These are phyloP conservation scores for Oemleria cerasiformis DNA, from an alignment of 306 rosid species.

Conservation along the genomic window DNA sequence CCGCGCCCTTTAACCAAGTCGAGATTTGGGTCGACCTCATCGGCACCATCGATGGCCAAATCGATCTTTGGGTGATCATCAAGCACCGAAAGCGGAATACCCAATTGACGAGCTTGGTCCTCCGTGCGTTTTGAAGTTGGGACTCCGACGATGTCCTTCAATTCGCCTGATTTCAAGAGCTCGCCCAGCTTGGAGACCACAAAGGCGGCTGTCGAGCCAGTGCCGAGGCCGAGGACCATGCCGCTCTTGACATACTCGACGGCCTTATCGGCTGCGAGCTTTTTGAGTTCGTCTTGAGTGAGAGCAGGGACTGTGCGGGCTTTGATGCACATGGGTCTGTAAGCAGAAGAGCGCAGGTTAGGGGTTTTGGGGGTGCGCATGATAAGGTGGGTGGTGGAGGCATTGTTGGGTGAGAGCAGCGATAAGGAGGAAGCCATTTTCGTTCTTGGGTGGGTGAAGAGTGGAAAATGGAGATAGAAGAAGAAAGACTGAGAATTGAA, in stretches of 20 bases:
- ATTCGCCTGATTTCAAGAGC: slow-evolving; percentile 52
- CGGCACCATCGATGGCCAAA: slow-evolving; percentile 85
- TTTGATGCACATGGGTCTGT: slow-evolving; percentile 32
- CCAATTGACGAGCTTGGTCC: slow-evolving; percentile 72
- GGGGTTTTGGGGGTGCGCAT: slow-evolving; percentile 44
- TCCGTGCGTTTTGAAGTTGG: slow-evolving; percentile 90
- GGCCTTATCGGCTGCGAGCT: slow-evolving; percentile 82
- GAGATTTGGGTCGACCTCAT: slow-evolving; percentile 74
- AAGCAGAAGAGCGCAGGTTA: slow-evolving; percentile 36
- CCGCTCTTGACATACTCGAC: slow-evolving; percentile 72
- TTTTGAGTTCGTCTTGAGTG: slow-evolving; percentile 81
- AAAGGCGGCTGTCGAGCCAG: slow-evolving; percentile 90
- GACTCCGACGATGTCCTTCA: slow-evolving; percentile 62
- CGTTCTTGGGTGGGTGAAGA: slow-evolving; percentile 10
- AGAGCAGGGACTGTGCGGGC: slow-evolving; percentile 57
- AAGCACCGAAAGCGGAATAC: slow-evolving; percentile 74
- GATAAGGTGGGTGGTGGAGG: slow-evolving; percentile 42
- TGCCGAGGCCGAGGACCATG: slow-evolving; percentile 90
- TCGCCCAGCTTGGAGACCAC: slow-evolving; percentile 77
- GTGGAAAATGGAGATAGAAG: neutral
- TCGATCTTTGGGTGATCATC: slow-evolving; percentile 69
- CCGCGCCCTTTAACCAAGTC: slow-evolving; percentile 81
- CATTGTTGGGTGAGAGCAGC: slow-evolving; percentile 45
- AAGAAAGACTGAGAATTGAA: neutral
- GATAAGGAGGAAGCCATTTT: slow-evolving; percentile 68